A percentile compares a stretch with the other conserved stretches of the same genome.
Conservation (phyloP, 441 rosid genomes). For the Aleurites moluccanus region DNA sequence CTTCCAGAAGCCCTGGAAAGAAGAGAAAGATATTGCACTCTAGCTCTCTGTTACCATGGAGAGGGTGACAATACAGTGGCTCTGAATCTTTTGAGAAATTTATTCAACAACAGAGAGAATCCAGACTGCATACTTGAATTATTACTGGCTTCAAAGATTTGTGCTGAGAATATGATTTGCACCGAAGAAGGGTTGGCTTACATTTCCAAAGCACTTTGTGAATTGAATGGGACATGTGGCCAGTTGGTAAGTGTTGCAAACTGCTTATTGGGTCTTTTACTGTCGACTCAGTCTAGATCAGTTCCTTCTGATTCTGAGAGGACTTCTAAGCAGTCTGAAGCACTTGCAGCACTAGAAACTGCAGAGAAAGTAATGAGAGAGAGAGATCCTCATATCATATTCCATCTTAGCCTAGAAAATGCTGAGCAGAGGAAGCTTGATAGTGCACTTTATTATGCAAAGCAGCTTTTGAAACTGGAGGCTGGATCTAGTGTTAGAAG, state of each 20-base stretch:
- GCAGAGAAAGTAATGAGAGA: constrained; percentile 45
- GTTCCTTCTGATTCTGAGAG: constrained; percentile 61
- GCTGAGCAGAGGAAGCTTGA: constrained; percentile 91
- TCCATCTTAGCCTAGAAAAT: constrained; percentile 65
- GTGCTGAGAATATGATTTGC: constrained; percentile 42
- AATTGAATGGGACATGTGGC: constrained; percentile 40
- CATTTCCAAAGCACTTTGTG: constrained; percentile 47
- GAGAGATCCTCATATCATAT: constrained; percentile 51
- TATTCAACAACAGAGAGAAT: constrained; percentile 46
- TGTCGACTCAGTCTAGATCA: constrained; percentile 53
- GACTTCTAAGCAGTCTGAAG: constrained; percentile 46
- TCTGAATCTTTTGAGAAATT: constrained; percentile 64
- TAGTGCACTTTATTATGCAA: constrained; percentile 56
- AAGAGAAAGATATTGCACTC: constrained; percentile 54
- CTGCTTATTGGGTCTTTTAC: constrained; percentile 52
- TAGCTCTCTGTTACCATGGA: constrained; percentile 70
- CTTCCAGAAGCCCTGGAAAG: constrained; percentile 60
- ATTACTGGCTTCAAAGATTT: constrained; percentile 72
- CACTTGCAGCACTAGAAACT: constrained; percentile 53
- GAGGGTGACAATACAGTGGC: constrained; percentile 70
- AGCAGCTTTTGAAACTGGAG: constrained; percentile 56
- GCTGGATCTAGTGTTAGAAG: constrained; percentile 60
- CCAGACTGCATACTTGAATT: constrained; percentile 53
- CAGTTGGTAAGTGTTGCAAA: constrained; percentile 52
- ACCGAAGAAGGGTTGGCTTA: constrained; percentile 63